phyloP scores from a whole-genome alignment of 208 protist genomes.

The Trypanosoma mega region DNA sequence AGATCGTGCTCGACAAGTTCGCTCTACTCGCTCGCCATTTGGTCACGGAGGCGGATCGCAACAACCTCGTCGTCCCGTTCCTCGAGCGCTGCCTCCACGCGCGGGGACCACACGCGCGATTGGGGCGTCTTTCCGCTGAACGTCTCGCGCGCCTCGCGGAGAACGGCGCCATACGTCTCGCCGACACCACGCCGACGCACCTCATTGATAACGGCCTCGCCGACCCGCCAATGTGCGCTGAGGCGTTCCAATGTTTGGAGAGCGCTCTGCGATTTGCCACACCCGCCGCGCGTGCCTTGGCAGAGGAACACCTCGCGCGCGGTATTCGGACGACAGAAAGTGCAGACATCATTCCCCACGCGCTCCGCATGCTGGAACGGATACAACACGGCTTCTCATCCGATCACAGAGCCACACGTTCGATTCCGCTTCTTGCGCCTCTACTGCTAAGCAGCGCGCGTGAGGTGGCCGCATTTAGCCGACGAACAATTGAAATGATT shows the following conservation, averaged over 20 bases:
- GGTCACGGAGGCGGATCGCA: slow-evolving; percentile 27
- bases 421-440: slow-evolving; percentile 44
- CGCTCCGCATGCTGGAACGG: slow-evolving; percentile 32
- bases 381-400: slow-evolving; percentile 29
- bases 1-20: slow-evolving; percentile 48
- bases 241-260: slow-evolving; percentile 41
- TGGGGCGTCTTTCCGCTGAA: slow-evolving; percentile 13
- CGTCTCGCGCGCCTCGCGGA: slow-evolving; percentile 23
- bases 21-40: slow-evolving; percentile 37
- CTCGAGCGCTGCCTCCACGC: slow-evolving; percentile 34
- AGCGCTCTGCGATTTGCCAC: slow-evolving; percentile 25
- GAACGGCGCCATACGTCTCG: slow-evolving; percentile 21
- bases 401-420: slow-evolving; percentile 38
- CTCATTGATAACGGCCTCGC: slow-evolving; percentile 26
- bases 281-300: slow-evolving; percentile 27
- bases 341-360: slow-evolving; percentile 2
- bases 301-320: slow-evolving; percentile 21
- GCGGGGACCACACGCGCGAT: background rate
- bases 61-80: slow-evolving; percentile 37
- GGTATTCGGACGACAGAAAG: slow-evolving; percentile 4
- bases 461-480: slow-evolving; percentile 30
- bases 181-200: slow-evolving; percentile 22
- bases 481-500: slow-evolving; percentile 13
- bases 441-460: slow-evolving; percentile 34
- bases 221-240: slow-evolving; percentile 14